These are phyloP conservation scores for Karstenula rhodostoma DNA, from an alignment of 2,329 filamentous ascomycete species.

Conservation along the genomic window DNA sequence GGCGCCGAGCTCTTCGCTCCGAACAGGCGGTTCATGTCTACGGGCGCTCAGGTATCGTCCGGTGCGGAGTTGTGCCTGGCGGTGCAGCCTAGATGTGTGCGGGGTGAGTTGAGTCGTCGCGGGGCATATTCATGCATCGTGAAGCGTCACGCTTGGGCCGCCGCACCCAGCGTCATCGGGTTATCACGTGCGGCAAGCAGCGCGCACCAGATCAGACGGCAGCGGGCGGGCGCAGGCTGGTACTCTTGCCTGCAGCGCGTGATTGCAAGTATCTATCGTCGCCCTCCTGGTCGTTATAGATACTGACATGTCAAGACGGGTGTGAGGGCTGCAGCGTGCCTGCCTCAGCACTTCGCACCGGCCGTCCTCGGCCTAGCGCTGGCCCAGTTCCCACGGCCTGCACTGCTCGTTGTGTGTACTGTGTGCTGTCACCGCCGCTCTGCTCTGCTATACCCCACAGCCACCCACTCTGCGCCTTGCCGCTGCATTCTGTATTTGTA, in stretches of 20 bases:
- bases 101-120: not conserved
- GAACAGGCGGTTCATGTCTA: conserved; percentile 91
- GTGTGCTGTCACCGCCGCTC: conserved; percentile 5
- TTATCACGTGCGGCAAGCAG: conserved; percentile 10
- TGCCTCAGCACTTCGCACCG: not conserved
- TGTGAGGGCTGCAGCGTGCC: not conserved
- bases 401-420: not conserved
- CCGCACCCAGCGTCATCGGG: conserved; percentile 13
- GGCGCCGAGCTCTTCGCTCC: conserved; percentile 85
- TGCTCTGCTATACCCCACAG: not conserved
- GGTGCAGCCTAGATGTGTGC: not conserved
- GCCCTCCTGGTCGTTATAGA: not conserved
- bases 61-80: not conserved
- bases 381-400: conserved; percentile 3
- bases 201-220: not conserved
- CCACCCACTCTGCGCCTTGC: not conserved
- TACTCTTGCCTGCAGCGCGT: not conserved
- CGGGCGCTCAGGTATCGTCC: not conserved
- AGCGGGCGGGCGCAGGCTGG: not conserved
- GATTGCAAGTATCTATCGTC: not conserved
- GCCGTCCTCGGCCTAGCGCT: conserved; percentile 7
- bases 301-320: too few species aligned
- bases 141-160: conserved; percentile 13
- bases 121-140: not conserved
- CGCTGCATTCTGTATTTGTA: conserved; percentile 26